Conservation (phyloP, 176 grass and related monocot species). For the Ampelocalamus luodianensis region DNA sequence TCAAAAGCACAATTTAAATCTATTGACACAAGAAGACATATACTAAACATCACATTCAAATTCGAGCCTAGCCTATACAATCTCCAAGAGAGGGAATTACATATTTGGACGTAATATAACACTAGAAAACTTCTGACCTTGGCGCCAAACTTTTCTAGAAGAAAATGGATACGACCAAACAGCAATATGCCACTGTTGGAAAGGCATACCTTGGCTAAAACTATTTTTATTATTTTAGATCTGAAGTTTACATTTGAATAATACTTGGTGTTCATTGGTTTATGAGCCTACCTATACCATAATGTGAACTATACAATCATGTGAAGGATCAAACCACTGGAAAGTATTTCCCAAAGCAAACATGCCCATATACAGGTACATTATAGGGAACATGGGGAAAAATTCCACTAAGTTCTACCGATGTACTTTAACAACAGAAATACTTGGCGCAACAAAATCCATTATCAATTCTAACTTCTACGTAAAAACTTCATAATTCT, state of each 20-base stretch:
- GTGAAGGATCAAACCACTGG: not conserved
- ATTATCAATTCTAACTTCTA: conserved; percentile 12
- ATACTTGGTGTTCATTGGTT: not conserved
- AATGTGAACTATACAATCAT: not conserved
- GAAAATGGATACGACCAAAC: not conserved
- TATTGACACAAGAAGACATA: conserved; percentile 1
- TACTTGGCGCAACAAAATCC: conserved; percentile 9
- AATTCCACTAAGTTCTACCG: not conserved
- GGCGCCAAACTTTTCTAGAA: conserved; percentile 30
- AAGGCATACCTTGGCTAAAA: not conserved
- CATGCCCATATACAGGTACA: not conserved
- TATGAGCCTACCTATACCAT: not conserved
- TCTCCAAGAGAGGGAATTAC: conserved; percentile 7
- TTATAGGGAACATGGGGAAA: not conserved
- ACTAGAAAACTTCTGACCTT: not conserved
- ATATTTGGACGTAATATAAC: conserved; percentile 26
- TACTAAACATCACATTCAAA: not conserved
- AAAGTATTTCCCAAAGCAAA: not conserved
- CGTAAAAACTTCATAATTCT: conserved; percentile 24
- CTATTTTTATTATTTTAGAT: conserved; percentile 22
- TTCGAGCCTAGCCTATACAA: not conserved
- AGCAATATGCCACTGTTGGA: not conserved
- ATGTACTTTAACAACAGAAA: conserved; percentile 16
- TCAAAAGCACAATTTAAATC: conserved; percentile 1
- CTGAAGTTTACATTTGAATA: conserved; percentile 13